Evolutionary conservation across 73 alveolate species (phyloP).

Genomic region (Stentor coeruleus): DNA sequence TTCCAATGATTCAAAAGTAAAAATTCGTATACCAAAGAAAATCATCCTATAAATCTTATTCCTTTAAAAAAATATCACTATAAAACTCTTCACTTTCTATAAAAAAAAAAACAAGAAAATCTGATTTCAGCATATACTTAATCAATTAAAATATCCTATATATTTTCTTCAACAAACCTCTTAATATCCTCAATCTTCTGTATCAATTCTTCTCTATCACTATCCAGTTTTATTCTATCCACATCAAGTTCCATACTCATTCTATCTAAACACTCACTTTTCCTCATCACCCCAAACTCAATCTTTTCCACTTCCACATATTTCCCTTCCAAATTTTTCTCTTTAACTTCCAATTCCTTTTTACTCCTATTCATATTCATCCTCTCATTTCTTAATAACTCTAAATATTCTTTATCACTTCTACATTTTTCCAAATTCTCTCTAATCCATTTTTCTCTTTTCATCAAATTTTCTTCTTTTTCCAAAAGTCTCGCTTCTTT

Average conservation of each 20-base stretch:
- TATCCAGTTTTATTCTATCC: not conserved
- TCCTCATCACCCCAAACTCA: not conserved
- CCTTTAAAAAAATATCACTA: no score
- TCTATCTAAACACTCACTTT: not conserved
- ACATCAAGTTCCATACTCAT: not conserved
- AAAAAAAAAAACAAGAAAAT: no score
- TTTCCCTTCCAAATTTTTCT: not conserved
- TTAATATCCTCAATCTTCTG: constrained; percentile 1
- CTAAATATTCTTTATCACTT: not conserved
- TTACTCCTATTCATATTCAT: not conserved
- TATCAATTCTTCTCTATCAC: not conserved
- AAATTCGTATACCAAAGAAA: constrained; percentile 52
- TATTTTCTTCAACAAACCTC: not conserved
- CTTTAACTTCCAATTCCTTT: not conserved
- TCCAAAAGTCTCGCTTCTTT: not conserved
- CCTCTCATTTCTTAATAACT: not conserved
- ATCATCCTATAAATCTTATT: constrained; percentile 57
- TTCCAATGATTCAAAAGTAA: constrained; percentile 63
- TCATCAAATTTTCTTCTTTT: not conserved
- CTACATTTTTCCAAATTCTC: not conserved
- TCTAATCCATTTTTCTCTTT: not conserved
- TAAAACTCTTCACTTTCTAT: no score
- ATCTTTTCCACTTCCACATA: not conserved
- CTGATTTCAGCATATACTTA: no score
- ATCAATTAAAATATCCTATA: no score